Conservation (phyloP, 495 filamentous ascomycete species). For the Podospora sp. region DNA sequence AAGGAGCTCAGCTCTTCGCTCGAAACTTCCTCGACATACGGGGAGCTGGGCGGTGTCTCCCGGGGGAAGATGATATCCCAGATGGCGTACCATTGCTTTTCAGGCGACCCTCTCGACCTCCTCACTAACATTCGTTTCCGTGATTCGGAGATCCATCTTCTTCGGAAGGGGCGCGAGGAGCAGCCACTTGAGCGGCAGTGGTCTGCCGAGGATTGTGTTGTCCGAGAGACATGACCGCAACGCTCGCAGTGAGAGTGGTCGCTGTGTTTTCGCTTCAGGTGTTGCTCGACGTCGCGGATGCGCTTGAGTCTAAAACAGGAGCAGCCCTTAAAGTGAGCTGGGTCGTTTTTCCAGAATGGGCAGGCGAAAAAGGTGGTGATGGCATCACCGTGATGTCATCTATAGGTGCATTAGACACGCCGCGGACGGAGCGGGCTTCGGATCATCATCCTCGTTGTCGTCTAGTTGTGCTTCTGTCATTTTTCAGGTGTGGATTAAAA, state of each 20-base stretch:
- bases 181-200: neutral
- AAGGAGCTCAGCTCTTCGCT: conserved; percentile 18
- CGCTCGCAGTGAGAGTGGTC: conserved; percentile 1
- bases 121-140: neutral
- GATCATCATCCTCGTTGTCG: too few relatives aligned
- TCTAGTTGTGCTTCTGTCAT: too few relatives aligned
- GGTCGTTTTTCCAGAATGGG: conserved; percentile 19
- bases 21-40: conserved; percentile 4
- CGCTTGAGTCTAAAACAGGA: conserved; percentile 14
- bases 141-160: neutral
- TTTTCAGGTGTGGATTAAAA: too few relatives aligned
- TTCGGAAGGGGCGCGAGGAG: neutral
- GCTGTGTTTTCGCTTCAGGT: conserved; percentile 5
- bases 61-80: conserved; percentile 18
- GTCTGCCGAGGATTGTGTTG: neutral
- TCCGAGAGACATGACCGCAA: conserved; percentile 5
- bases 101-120: conserved; percentile 1
- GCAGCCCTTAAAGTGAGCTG: conserved; percentile 3
- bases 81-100: conserved; percentile 19
- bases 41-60: conserved; percentile 8
- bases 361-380: conserved; percentile 6
- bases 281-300: conserved; percentile 19
- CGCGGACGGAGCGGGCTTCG: too few relatives aligned
- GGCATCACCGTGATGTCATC: too few relatives aligned
- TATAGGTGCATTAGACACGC: too few relatives aligned